Evolutionary conservation across 371 early-diverging fungal species (phyloP), one percentile per base, ranked within the genome.

Genomic region (Mucor piriformis): DNA sequence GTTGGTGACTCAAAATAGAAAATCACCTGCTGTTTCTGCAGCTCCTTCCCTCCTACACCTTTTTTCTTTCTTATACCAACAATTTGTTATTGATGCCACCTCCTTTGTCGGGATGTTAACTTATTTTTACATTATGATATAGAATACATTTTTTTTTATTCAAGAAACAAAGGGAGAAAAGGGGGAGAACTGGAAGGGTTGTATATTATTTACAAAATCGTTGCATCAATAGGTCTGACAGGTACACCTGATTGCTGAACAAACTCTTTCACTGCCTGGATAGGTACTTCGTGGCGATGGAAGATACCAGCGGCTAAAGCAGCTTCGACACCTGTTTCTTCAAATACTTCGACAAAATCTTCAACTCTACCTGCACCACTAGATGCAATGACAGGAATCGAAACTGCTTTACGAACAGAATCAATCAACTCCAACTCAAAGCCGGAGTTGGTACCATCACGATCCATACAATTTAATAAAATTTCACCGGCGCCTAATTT

Each of bases 251-350:
- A 57, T 48, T 76, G 51, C 21, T 52, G 54, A 57, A 96, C 72
- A 57, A 90, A 79, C 6, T 69, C 56, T 75, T 98, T 98, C 59
- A 96, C 96, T 23, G 71, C 76, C 59, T 80, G 79, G 50, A 98
- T 86, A 29, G 95, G 92, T 4, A 98, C 94, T 69, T 97, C 95
- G 50, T 83, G 70, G 43, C 98, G 84, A 69, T 98, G 98, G 82
- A 98, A 98, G 57, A 98, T 96, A 46, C 98, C 98, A 0, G 98
- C 98, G 6, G 98, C 98, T 47, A 98, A 75, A 0, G 94, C 97
- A 21, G 98, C 97, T 50, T 98, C 97, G 10, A 90, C 95, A n/a
- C 81, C 77, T 0, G 93, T 91, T 62, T 84, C 81, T 24, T 82
- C 69, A 72, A 97, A 93, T 35, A 91, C 94, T 55, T 95, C 88